Conservation (phyloP, 495 filamentous ascomycete genomes). For the Penicillium herquei region DNA sequence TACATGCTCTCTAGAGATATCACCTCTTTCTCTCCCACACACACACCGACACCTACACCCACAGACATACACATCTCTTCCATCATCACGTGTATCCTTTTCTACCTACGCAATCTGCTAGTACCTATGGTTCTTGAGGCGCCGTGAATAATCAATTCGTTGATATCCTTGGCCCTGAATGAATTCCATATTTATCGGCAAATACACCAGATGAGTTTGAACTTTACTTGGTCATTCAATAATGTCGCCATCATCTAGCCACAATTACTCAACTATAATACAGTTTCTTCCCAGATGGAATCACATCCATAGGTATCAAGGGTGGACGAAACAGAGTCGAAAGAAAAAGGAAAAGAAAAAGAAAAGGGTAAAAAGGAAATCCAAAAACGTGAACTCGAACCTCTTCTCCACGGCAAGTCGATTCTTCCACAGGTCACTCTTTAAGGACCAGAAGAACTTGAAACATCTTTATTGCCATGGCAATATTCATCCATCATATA, state of each 20-base stretch:
- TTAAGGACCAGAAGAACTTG: background rate
- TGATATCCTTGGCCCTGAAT: no score
- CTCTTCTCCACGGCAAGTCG: background rate
- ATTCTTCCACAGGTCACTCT: background rate
- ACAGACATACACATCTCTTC: no score
- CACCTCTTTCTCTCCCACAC: no score
- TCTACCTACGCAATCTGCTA: no score
- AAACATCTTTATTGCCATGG: background rate
- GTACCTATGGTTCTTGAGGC: no score
- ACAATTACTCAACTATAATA: conserved; percentile 13
- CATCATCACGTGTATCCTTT: no score
- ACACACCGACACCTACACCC: no score
- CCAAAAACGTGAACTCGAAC: background rate
- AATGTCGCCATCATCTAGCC: conserved; percentile 9
- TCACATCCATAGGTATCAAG: conserved; percentile 8
- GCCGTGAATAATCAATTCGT: no score
- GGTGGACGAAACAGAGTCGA: background rate
- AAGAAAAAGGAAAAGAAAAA: background rate
- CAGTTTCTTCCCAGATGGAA: conserved; percentile 12
- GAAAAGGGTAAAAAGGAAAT: background rate
- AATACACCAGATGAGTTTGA: no score
- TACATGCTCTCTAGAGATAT: no score
- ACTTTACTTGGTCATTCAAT: background rate
- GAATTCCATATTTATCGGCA: no score
- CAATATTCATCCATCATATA: conserved; percentile 3